Evolutionary conservation across 108 stramenopile species (phyloP).

Genomic region (Skeletonema grethae): DNA sequence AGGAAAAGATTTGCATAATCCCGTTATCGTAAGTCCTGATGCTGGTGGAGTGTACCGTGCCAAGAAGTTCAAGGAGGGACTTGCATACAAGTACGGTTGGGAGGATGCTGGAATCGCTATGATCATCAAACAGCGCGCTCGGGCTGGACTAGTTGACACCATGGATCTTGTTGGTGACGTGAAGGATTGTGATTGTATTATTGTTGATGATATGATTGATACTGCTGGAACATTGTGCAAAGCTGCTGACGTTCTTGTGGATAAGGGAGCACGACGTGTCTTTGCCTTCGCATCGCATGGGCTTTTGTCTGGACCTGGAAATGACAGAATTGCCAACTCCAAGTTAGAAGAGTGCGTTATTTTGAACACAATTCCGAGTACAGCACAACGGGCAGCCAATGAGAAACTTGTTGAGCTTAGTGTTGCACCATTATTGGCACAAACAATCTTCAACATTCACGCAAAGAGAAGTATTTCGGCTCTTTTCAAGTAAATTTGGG

Average conservation of each 20-base stretch:
- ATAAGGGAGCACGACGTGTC: constrained; percentile 95
- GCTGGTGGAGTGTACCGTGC: constrained; percentile 99
- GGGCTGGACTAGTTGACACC: constrained; percentile 91
- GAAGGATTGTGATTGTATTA: constrained; percentile 96
- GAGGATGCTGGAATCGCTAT: constrained; percentile 97
- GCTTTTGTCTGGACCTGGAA: constrained; percentile 96
- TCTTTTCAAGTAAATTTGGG: constrained; percentile 91
- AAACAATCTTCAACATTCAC: constrained; percentile 99
- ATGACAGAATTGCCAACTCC: constrained; percentile 93
- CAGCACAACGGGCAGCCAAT: constrained; percentile 86
- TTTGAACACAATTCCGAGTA: constrained; percentile 90
- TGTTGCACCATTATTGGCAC: constrained; percentile 96
- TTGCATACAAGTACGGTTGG: constrained; percentile 93
- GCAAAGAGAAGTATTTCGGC: constrained; percentile 99
- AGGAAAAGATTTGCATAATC: constrained; percentile 97
- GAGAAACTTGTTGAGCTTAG: constrained; percentile 93
- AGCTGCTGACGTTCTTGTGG: constrained; percentile 95
- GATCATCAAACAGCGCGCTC: constrained; percentile 99
- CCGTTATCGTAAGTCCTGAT: constrained; percentile 98
- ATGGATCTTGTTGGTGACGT: constrained; percentile 99
- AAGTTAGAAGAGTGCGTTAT: constrained; percentile 95
- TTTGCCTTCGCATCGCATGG: constrained; percentile 99
- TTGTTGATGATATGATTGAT: constrained; percentile 99
- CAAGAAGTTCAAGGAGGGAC: constrained; percentile 99
- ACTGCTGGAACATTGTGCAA: constrained; percentile 99